These are phyloP conservation scores for Naematelia aurantialba DNA, from an alignment of 768 basidiomycete species.

Conservation along the genomic window DNA sequence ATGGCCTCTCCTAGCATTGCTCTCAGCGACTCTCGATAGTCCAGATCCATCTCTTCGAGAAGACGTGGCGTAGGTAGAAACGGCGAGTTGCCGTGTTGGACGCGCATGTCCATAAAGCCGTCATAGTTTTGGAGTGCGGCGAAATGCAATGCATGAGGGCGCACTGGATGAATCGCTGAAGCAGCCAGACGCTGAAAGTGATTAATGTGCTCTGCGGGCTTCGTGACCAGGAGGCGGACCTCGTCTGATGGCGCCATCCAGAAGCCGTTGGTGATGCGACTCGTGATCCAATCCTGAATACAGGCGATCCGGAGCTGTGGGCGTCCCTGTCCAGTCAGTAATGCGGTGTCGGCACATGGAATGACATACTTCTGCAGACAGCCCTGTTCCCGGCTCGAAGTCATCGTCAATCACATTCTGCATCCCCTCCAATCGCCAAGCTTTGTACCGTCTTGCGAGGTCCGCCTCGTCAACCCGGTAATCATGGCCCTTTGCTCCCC, in stretches of 20 bases:
- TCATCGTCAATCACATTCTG: background rate
- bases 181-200: background rate
- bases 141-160: background rate
- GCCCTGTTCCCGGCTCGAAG: background rate
- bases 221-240: background rate
- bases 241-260: background rate
- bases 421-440: background rate
- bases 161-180: background rate
- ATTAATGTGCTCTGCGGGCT: background rate
- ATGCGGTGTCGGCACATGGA: too few species aligned
- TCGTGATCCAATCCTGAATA: background rate
- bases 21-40: background rate
- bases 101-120: background rate
- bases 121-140: background rate
- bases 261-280: background rate
- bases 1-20: background rate
- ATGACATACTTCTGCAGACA: background rate
- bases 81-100: background rate
- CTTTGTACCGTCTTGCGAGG: background rate
- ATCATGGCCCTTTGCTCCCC: background rate
- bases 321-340: background rate
- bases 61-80: background rate
- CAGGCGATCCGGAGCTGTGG: background rate
- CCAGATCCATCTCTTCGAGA: background rate
- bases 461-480: background rate